Evolutionary conservation across 2,329 filamentous ascomycete genomes (phyloP).

Genomic region (Cryphonectria carpinicola): DNA sequence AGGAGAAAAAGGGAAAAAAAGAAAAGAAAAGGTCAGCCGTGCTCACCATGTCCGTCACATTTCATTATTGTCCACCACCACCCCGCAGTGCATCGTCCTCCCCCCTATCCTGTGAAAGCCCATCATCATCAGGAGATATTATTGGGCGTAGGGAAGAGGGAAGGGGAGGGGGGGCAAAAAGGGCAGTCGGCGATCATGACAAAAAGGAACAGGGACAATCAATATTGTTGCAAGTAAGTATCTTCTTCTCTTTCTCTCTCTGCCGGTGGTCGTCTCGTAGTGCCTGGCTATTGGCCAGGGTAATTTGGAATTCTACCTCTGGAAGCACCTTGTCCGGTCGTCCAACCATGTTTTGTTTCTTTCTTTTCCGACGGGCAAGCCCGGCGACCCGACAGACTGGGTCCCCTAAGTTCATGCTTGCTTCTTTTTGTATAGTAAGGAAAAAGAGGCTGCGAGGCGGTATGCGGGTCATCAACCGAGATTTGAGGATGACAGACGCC

Average conservation of each 20-base stretch:
- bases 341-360: constrained; percentile 11
- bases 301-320: constrained; percentile 28
- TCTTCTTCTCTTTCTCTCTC: background rate
- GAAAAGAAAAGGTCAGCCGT: constrained; percentile 19
- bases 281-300: constrained; percentile 22
- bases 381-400: constrained; percentile 24
- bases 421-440: background rate
- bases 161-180: background rate
- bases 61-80: constrained; percentile 5
- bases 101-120: constrained; percentile 1
- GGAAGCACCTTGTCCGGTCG: background rate
- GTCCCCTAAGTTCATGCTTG: constrained; percentile 11
- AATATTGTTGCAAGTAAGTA: constrained; percentile 9
- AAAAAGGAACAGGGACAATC: constrained; percentile 15
- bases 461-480: constrained; percentile 24
- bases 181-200: constrained; percentile 17
- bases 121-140: constrained; percentile 13
- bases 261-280: constrained; percentile 6
- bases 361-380: constrained; percentile 10
- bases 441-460: constrained; percentile 19
- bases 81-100: background rate
- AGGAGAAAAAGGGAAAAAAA: background rate
- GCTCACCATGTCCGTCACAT: constrained; percentile 14
- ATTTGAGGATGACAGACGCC: constrained; percentile 29
- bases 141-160: background rate